phyloP scores from a whole-genome alignment of 805 yeast species.

The Metschnikowia shivogae region DNA sequence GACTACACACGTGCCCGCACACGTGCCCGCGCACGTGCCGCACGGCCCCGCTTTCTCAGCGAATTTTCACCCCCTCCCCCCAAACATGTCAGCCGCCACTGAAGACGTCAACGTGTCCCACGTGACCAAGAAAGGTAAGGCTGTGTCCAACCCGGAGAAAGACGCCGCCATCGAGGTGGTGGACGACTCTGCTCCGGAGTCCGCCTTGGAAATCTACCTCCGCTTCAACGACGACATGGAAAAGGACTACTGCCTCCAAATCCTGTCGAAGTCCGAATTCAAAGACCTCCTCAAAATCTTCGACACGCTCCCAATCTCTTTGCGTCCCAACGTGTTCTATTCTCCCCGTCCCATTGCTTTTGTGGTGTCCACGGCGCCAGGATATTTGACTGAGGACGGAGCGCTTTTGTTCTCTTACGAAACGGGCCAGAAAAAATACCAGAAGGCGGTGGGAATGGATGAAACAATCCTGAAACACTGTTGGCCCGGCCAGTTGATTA shows the following conservation, averaged over 20 bases:
- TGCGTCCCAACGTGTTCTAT: conserved; percentile 79
- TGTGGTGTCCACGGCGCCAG: conserved; percentile 61
- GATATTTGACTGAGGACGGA: conserved; percentile 80
- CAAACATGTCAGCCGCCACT: conserved; percentile 1
- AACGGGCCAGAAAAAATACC: conserved; percentile 44
- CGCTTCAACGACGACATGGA: conserved; percentile 83
- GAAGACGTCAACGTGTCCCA: conserved; percentile 4
- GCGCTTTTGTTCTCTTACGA: conserved; percentile 64
- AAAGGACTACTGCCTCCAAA: conserved; percentile 84
- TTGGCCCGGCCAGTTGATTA: conserved; percentile 88
- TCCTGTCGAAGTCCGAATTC: conserved; percentile 57
- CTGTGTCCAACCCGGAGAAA: background rate
- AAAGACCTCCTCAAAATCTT: conserved; percentile 59
- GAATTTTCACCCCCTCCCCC: background rate
- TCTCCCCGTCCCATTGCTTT: conserved; percentile 61
- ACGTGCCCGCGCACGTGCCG: background rate
- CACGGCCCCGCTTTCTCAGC: background rate
- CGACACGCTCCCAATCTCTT: conserved; percentile 60
- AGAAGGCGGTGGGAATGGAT: conserved; percentile 41
- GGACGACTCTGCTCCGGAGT: conserved; percentile 5
- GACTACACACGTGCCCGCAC: background rate
- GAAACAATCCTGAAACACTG: conserved; percentile 54
- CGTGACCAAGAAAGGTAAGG: conserved; percentile 1
- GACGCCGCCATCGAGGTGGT: conserved; percentile 3
- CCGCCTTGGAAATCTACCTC: conserved; percentile 50